Percentiles rank a stretch among this genome's conserved stretches.
Conservation (phyloP, 2,329 filamentous ascomycete species). For the Sporothrix protearum region DNA sequence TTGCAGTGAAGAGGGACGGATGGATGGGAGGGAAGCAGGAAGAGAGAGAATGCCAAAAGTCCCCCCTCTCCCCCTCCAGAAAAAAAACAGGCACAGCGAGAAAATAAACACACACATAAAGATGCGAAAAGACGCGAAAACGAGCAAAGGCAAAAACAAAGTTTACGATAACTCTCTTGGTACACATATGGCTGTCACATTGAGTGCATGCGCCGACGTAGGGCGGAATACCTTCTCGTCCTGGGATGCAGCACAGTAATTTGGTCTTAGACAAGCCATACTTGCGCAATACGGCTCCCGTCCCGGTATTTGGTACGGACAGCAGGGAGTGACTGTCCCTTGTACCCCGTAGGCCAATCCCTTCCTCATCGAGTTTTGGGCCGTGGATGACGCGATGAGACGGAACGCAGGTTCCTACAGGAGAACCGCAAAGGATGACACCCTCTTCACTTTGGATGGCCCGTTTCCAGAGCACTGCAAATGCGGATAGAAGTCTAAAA, state of each 20-base stretch:
- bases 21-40: too few relatives aligned
- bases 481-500: background rate
- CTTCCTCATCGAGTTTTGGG: background rate
- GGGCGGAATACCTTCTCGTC: background rate
- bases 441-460: background rate
- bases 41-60: background rate
- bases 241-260: background rate
- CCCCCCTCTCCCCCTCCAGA: too few relatives aligned
- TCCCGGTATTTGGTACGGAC: background rate
- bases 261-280: background rate
- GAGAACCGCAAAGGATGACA: background rate
- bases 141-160: background rate
- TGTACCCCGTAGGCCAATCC: background rate
- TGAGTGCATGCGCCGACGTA: background rate
- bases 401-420: conserved; percentile 6
- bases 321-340: too few relatives aligned
- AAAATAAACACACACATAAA: background rate
- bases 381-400: background rate
- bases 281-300: too few relatives aligned
- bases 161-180: background rate
- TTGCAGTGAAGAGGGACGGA: conserved; percentile 1
- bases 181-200: background rate
- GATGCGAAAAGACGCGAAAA: too few relatives aligned
- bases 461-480: background rate
- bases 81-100: too few relatives aligned